Conservation (phyloP, 1,139 yeast species). For the Zygoascus hellenicus region DNA sequence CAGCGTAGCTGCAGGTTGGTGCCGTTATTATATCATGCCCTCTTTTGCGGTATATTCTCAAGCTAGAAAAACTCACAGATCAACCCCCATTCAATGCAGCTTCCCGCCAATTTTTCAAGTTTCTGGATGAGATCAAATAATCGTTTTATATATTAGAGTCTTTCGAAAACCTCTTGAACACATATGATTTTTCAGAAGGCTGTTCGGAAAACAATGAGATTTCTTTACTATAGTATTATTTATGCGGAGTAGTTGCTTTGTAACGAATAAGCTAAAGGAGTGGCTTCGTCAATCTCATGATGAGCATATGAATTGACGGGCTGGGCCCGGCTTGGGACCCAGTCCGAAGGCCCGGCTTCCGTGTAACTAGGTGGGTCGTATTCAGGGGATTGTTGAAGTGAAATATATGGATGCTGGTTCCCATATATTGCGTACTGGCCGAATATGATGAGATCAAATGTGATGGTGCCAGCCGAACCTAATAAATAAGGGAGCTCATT, state of each 20-base stretch:
- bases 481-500: conserved; percentile 77
- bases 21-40: too few relatives aligned
- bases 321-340: neutral
- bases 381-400: conserved; percentile 5
- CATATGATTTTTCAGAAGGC: neutral
- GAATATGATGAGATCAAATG: conserved; percentile 71
- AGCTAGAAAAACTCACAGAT: too few relatives aligned
- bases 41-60: too few relatives aligned
- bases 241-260: conserved; percentile 14
- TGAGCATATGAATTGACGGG: conserved; percentile 2
- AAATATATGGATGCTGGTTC: conserved; percentile 17
- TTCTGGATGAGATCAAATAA: too few relatives aligned
- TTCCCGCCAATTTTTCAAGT: too few relatives aligned
- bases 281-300: conserved; percentile 13
- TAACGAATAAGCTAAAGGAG: conserved; percentile 19
- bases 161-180: too few relatives aligned
- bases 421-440: conserved; percentile 47
- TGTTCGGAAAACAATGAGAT: too few relatives aligned
- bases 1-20: too few relatives aligned
- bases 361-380: neutral
- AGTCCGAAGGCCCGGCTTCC: conserved; percentile 3
- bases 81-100: too few relatives aligned
- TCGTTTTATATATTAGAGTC: too few relatives aligned
- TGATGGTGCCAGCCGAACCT: conserved; percentile 82
- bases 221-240: too few relatives aligned